Conservation (phyloP, 305 asterid species). For the Euphrasia arctica region DNA sequence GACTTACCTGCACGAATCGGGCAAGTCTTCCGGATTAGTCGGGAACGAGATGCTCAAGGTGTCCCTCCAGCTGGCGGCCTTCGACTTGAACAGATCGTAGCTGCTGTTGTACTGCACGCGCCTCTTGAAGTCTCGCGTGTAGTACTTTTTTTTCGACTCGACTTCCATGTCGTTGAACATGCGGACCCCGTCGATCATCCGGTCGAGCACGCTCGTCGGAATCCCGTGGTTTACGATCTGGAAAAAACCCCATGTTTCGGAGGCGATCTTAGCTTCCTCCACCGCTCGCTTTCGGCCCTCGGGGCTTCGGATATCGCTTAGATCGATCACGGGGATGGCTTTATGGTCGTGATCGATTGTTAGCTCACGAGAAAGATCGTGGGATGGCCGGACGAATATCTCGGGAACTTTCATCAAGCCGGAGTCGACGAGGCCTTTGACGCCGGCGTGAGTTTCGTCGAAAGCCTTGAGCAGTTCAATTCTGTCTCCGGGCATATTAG, state of each 20-base stretch:
- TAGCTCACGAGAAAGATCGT: conserved; percentile 32
- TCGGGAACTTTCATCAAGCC: conserved; percentile 38
- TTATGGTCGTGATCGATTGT: neutral
- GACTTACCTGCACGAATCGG: conserved; percentile 40
- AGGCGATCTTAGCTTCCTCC: conserved; percentile 36
- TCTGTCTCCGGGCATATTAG: conserved; percentile 21
- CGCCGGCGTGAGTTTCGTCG: conserved; percentile 55
- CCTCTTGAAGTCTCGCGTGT: conserved; percentile 25
- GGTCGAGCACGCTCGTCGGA: conserved; percentile 28
- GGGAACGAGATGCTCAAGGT: conserved; percentile 27
- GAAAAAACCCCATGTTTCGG: conserved; percentile 55
- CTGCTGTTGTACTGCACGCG: conserved; percentile 30
- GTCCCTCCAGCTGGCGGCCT: conserved; percentile 46
- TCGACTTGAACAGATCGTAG: conserved; percentile 34
- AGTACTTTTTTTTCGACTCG: conserved; percentile 40
- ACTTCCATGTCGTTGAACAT: conserved; percentile 33
- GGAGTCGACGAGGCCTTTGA: conserved; percentile 47
- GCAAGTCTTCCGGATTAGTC: conserved; percentile 29
- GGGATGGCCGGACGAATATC: conserved; percentile 47
- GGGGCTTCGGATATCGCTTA: conserved; percentile 18
- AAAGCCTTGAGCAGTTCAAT: conserved; percentile 42
- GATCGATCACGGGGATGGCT: conserved; percentile 40
- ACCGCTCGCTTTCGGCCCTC: conserved; percentile 30
- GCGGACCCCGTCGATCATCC: conserved; percentile 33
- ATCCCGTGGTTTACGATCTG: conserved; percentile 49